phyloP scores from a whole-genome alignment of 2,329 filamentous ascomycete genomes.

The Trichoderma sp. region DNA sequence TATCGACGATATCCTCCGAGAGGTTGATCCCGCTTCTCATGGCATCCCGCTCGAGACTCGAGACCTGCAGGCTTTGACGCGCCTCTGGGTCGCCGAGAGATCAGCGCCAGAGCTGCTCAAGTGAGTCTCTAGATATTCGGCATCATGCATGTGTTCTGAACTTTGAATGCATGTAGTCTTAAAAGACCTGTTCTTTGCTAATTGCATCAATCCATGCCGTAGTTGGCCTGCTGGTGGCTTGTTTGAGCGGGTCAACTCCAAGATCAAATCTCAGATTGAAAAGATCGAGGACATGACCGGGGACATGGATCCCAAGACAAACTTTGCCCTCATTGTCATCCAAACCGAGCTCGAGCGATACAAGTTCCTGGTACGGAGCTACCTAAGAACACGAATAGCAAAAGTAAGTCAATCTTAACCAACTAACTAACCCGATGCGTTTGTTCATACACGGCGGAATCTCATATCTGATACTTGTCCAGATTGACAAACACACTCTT shows the following conservation, averaged over 20 bases:
- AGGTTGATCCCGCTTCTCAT: constrained; percentile 61
- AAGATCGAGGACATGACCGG: constrained; percentile 74
- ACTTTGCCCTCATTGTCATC: constrained; percentile 89
- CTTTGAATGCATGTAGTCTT: neutral
- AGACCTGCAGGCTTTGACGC: constrained; percentile 85
- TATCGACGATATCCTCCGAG: constrained; percentile 75
- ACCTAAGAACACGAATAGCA: constrained; percentile 77
- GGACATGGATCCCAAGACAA: constrained; percentile 83
- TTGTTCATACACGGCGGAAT: neutral
- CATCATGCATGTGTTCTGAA: neutral
- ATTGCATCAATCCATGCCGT: neutral
- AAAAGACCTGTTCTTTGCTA: neutral
- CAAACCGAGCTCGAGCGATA: constrained; percentile 95
- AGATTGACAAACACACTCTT: constrained; percentile 75
- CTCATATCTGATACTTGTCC: neutral
- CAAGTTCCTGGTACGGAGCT: constrained; percentile 84
- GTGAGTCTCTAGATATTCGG: constrained; percentile 44
- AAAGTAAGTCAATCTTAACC: constrained; percentile 57
- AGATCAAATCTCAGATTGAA: constrained; percentile 67
- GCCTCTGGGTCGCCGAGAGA: constrained; percentile 90
- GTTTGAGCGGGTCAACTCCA: constrained; percentile 76
- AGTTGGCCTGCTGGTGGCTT: constrained; percentile 68
- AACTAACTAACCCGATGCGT: neutral
- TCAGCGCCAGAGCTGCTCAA: constrained; percentile 84
- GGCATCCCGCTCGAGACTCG: constrained; percentile 56